Conservation (phyloP, 2,329 filamentous ascomycete genomes). For the Fusarium anguioides region DNA sequence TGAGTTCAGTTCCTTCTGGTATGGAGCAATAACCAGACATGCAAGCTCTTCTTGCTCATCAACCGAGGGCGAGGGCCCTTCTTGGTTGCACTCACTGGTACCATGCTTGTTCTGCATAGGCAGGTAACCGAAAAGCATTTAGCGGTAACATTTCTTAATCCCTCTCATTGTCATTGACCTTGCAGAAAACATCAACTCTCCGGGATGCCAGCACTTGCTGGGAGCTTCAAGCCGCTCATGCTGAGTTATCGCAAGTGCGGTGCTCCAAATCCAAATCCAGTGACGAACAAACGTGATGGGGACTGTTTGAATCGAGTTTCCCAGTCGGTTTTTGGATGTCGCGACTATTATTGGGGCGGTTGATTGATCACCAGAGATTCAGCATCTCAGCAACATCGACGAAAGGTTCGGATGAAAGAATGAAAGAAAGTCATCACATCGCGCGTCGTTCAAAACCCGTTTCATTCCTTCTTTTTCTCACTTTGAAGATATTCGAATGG, state of each 20-base stretch:
- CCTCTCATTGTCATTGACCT: neutral
- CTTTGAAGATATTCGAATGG: neutral
- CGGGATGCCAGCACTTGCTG: neutral
- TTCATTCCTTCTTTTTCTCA: neutral
- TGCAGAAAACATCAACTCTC: neutral
- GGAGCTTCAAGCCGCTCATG: neutral
- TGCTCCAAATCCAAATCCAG: neutral
- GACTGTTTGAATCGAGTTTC: neutral
- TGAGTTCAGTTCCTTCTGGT: neutral
- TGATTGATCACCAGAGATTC: neutral
- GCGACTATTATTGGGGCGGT: no score
- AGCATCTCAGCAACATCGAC: neutral
- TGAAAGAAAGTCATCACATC: neutral
- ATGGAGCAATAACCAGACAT: neutral
- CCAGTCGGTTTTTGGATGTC: neutral
- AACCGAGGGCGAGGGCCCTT: neutral
- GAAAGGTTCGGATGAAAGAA: neutral
- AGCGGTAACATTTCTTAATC: neutral
- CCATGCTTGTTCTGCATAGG: neutral
- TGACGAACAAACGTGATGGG: neutral
- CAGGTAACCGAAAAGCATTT: neutral
- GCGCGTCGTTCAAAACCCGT: neutral
- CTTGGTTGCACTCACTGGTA: neutral
- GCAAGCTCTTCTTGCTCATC: no score
- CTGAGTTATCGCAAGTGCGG: slow-evolving; percentile 1